Evolutionary conservation across 2,329 filamentous ascomycete genomes (phyloP), one percentile per base, ranked within the genome.

Genomic region (Incumbomyces delicatus): DNA sequence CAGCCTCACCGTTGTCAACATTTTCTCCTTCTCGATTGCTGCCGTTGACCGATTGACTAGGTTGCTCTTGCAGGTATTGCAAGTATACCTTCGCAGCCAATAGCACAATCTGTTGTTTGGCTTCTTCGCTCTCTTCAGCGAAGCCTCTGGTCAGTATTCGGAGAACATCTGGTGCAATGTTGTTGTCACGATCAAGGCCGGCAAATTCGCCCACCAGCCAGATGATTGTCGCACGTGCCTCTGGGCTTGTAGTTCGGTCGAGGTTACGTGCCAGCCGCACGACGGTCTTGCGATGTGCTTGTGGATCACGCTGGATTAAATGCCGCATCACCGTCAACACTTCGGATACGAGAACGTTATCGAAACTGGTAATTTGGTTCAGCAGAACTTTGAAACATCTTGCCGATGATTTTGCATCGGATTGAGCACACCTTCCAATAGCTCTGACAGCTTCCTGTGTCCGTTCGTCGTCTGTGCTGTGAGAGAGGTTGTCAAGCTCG

Each of bases 181-280:
- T 94, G 61, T 92, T 82, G 50, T 89, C 82, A 8, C 82, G 77
- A 47, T 87, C 80, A 2, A 84, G 66, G 0, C 87, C 87, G 0
- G 90, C 80, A 58, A 94, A 96, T 64, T 98, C 92, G 38, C 92
- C 92, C 0, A 96, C 89, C 1, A 98, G 78, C 92, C 92, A 98
- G 57, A 98, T 85, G 53, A 98, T 95, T 41, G 87, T 95, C 2
- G 92, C 92, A 54, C 92, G 77, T 2, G 92, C 92, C 50, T 88
- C 83, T 1, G 92, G 81, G 51, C 92, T 89, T 0, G 85, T 87
- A 1, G 88, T 86, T 2, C 83, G 85, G 60, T 95, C 92, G 2
- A 98, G 77, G 51, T 95, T 89, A 65, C 88, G 92, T 5, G 92
- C 92, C 41, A 98, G 69, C 39, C 87, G 78, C 30, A 96, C 79